Base-by-base conservation (phyloP, 306 rosid species). In the Notholithocarpus densiflorus region DNA sequence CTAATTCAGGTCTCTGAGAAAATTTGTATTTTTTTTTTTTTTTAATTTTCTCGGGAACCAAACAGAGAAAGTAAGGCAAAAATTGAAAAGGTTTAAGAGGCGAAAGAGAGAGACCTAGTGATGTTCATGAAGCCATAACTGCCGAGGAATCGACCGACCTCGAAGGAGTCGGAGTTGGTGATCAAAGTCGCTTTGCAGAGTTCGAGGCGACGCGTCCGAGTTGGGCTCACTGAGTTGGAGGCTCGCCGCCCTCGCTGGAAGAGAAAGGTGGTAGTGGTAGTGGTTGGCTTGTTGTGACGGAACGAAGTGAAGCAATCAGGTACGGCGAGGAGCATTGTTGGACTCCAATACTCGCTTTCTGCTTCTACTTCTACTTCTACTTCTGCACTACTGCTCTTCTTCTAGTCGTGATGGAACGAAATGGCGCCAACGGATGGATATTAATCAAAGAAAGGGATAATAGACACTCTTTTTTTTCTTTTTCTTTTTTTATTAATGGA, bases 51-150 rank as follows among this genome's bases (percentile, higher is more conserved):
- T 45, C 12, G 7, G 14, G 2, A 75, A 27, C 60, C 76, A 75
- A 79, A 72, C 66, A 72, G 72, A 40, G 76, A 82, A 11, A 11
- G 14, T 21, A n/a, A 68, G 56, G 51, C 15, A 18, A 74, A 15
- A 27, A 24, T 23, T 17, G 11, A 20, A 56, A 51, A n/a, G 40
- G 45, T 40, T 26, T 3, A 52, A 56, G 51, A 55, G 29, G 68
- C 8, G 43, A 29, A 64, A 32, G 37, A 32, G 37, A 34, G 9
- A 34, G 40, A 90, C 97, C 94, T 94, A 60, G 97, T 92, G 72
- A 94, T 54, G 56, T 94, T 94, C 85, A 94, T 89, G 93, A 94
- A 94, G 77, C 97, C 98, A 77, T 94, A 94, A 90, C 87, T 91
- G 12, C 97, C 98, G 23, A 94, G 82, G 77, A 92, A 86, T 48